Evolutionary conservation across 2,329 filamentous ascomycete species (phyloP), one percentile per base, ranked within the genome.

Genomic region (Paradendryphiella salina): DNA sequence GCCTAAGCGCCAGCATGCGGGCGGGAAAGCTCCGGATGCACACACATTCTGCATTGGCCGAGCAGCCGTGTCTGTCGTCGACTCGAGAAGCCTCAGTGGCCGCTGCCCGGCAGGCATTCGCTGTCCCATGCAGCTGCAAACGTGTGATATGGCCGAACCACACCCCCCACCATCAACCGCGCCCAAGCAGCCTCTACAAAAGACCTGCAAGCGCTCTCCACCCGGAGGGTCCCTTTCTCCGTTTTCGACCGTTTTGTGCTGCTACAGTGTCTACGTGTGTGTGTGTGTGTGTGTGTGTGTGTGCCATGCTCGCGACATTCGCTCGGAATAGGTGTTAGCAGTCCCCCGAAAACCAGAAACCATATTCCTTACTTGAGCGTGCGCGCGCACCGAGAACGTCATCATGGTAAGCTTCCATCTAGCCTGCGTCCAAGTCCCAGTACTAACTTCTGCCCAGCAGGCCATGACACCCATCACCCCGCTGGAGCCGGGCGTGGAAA

Each of bases 401-500:
- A 66, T 71, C 69, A 73, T 74, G 71, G 71, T 73, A 68, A 59
- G 67, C 52, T 35, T 18, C 4, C 42, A n/a, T 33, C 46, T 15
- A 42, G 18, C 18, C 46, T 28, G 21, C 9, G 34, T 52, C 54
- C 54, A 54, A 50, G 32, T 57, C 15, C 49, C 51, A 23, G 21
- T 46, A 35, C 65, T 72, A 33, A 72, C 58, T 14, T 43, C 37
- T 46, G 32, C 26, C 13, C 55, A 77, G 76, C 75, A 73, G 72
- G 73, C 71, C 71, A 74, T 76, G 69, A 76, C 75, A 46, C 75
- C 75, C 46, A 71, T 73, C 39, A 75, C 74, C 54, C 74, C 76
- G 52, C 66, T 75, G 57, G 73, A 76, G 59, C 60, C 70, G 41
- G 71, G 71, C 49, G 70, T 74, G 35, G 75, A 78, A 56, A 76